Conservation (phyloP, 2,329 filamentous ascomycete genomes). For the Allantophomopsis lycopodina region DNA sequence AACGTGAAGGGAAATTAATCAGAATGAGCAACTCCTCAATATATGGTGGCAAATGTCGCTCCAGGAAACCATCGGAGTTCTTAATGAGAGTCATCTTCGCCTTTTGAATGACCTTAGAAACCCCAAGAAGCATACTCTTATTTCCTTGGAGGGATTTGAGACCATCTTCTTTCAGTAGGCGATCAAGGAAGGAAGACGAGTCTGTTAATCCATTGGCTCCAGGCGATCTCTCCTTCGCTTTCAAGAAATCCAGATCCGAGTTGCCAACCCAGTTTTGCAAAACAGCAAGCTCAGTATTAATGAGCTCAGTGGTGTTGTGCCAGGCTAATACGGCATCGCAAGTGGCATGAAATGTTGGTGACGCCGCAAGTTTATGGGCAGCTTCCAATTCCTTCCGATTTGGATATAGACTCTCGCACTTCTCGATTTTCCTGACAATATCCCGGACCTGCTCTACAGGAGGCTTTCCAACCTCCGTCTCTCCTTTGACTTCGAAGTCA, state of each 20-base stretch:
- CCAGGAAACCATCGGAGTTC: constrained; percentile 73
- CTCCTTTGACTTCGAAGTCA: constrained; percentile 86
- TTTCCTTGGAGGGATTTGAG: constrained; percentile 83
- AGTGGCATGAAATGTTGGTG: constrained; percentile 64
- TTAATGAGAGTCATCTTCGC: constrained; percentile 83
- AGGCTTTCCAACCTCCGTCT: constrained; percentile 75
- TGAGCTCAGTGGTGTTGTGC: constrained; percentile 94
- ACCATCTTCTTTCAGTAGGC: constrained; percentile 90
- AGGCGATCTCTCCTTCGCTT: constrained; percentile 55
- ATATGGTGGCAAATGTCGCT: constrained; percentile 85
- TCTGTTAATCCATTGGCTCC: constrained; percentile 65
- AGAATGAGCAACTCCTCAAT: constrained; percentile 92
- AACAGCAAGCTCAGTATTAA: constrained; percentile 86
- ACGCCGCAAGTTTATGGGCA: constrained; percentile 65
- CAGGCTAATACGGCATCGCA: constrained; percentile 85
- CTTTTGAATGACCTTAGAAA: constrained; percentile 80
- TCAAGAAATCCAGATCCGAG: constrained; percentile 80
- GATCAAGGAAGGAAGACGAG: constrained; percentile 86
- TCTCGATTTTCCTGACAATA: constrained; percentile 81
- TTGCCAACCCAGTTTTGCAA: constrained; percentile 96
- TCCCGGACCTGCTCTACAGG: constrained; percentile 81
- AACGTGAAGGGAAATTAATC: constrained; percentile 90
- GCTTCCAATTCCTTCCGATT: constrained; percentile 61
- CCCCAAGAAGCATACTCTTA: constrained; percentile 70
- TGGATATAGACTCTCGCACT: constrained; percentile 74